phyloP scores from a whole-genome alignment of 306 rosid genomes.

The Pyrus betulifolia region DNA sequence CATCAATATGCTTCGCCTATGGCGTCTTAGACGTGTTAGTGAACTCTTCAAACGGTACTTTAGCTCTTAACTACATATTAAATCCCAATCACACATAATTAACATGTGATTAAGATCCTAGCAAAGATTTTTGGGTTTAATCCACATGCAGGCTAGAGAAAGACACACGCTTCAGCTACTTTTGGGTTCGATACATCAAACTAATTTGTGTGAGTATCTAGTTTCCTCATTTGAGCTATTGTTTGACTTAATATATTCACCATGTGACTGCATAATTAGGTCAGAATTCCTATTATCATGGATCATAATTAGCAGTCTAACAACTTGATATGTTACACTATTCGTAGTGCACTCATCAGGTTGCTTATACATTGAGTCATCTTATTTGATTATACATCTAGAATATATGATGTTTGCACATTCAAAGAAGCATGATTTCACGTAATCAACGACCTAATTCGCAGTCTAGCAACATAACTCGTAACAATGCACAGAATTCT shows the following conservation, averaged over 20 bases:
- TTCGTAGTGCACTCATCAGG: no score
- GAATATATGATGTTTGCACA: no score
- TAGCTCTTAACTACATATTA: neutral
- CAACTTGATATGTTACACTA: no score
- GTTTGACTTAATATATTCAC: neutral
- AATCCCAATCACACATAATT: neutral
- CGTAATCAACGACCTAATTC: neutral
- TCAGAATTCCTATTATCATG: neutral
- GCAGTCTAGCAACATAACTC: neutral
- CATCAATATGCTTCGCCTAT: slow-evolving; percentile 71
- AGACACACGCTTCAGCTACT: slow-evolving; percentile 75
- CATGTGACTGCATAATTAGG: neutral
- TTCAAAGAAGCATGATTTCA: no score
- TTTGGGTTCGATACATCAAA: slow-evolving; percentile 51
- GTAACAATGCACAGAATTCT: no score
- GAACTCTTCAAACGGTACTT: slow-evolving; percentile 61
- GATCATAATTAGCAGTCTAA: neutral
- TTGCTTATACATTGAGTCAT: no score
- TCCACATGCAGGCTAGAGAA: slow-evolving; percentile 60
- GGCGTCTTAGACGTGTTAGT: slow-evolving; percentile 79
- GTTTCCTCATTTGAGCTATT: neutral
- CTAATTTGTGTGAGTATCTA: slow-evolving; percentile 61
- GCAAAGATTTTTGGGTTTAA: no score
- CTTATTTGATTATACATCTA: no score
- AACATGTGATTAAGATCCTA: neutral